Conservation (phyloP, 2,329 filamentous ascomycete species). For the Verticillium tricorpus region DNA sequence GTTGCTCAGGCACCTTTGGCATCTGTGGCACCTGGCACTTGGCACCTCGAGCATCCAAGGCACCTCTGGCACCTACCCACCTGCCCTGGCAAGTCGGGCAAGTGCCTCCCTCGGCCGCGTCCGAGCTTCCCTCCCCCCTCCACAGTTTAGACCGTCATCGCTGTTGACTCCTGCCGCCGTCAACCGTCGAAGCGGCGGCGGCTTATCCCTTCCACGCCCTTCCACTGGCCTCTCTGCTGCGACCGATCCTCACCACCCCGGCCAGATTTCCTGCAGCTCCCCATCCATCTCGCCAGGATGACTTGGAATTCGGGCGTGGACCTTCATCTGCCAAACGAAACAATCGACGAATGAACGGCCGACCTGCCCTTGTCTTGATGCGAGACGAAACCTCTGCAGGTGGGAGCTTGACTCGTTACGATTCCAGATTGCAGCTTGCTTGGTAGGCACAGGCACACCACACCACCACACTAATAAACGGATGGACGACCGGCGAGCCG, state of each 20-base stretch:
- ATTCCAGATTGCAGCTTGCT: not conserved
- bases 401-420: not conserved
- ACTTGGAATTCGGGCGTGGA: not conserved
- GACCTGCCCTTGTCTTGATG: not conserved
- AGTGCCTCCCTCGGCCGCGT: no score
- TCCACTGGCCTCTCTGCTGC: not conserved
- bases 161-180: no score
- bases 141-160: no score
- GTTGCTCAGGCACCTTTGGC: not conserved
- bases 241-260: not conserved
- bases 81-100: no score
- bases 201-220: not conserved
- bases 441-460: no score
- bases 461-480: not conserved
- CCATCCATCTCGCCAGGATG: not conserved
- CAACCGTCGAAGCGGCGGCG: not conserved
- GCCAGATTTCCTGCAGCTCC: not conserved
- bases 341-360: not conserved
- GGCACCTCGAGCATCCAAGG: no score
- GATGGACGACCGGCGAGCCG: not conserved
- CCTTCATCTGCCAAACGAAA: not conserved
- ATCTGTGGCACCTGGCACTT: no score
- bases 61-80: no score
- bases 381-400: not conserved
- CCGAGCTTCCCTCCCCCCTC: no score